Evolutionary conservation across 2,329 filamentous ascomycete species (phyloP).

Genomic region (Neopestalotiopsis rosae): DNA sequence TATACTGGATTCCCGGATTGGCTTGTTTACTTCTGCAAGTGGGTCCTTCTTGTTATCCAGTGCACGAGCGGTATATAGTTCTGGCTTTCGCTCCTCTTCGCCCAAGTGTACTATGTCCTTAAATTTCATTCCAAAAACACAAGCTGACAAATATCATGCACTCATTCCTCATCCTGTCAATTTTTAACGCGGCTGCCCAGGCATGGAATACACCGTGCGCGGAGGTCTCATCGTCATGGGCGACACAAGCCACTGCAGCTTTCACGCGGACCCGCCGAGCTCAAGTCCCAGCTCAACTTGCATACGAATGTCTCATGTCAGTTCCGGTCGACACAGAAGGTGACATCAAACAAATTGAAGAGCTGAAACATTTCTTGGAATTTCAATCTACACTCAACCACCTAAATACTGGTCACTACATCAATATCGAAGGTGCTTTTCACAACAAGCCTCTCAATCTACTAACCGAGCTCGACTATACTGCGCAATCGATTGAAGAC

Average conservation of each 20-base stretch:
- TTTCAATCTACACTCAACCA: neutral
- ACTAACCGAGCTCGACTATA: neutral
- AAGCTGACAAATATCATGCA: neutral
- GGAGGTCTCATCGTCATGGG: neutral
- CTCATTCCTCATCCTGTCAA: neutral
- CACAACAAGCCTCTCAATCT: conserved; percentile 1
- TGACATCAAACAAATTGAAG: neutral
- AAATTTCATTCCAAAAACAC: neutral
- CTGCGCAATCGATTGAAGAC: neutral
- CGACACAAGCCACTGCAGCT: neutral
- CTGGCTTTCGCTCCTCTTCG: neutral
- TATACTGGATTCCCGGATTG: neutral
- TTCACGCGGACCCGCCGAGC: neutral
- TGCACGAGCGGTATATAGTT: neutral
- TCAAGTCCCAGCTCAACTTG: conserved; percentile 4
- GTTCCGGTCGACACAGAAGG: neutral
- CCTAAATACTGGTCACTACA: neutral
- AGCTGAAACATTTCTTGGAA: neutral
- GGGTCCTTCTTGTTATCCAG: neutral
- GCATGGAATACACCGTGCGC: neutral
- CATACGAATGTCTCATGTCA: conserved; percentile 1
- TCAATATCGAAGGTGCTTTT: neutral
- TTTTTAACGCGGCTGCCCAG: neutral
- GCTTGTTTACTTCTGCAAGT: neutral
- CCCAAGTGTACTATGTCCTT: neutral